Evolutionary conservation across 1,284 basidiomycete species (phyloP).

Genomic region (Anthracocystis panici-leucophaei): DNA sequence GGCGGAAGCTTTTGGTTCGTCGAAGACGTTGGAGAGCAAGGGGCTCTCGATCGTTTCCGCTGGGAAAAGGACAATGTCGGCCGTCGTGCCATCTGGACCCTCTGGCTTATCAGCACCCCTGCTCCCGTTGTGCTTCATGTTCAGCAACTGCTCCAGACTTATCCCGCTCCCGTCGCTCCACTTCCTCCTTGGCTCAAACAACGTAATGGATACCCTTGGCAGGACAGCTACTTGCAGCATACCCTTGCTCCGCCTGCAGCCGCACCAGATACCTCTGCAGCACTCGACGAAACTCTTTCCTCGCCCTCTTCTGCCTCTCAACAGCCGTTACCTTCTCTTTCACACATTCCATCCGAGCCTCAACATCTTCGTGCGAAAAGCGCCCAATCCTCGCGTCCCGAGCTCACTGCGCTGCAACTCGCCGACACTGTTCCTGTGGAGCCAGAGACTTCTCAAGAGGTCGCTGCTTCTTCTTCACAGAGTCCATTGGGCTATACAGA

Average conservation of each 20-base stretch:
- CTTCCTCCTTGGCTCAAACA: conserved; percentile 43
- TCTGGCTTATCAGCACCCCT: conserved; percentile 53
- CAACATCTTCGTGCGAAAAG: not conserved
- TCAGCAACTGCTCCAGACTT: conserved; percentile 34
- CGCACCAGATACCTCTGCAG: not conserved
- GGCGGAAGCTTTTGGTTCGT: conserved; percentile 60
- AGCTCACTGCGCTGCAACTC: too few species aligned
- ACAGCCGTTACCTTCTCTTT: conserved; percentile 11
- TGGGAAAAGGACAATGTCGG: conserved; percentile 37
- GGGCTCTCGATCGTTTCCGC: conserved; percentile 41
- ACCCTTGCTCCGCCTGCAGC: not conserved
- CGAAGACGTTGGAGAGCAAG: conserved; percentile 51
- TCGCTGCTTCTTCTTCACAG: not conserved
- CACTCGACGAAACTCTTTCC: not conserved
- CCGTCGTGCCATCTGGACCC: conserved; percentile 53
- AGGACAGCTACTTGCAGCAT: conserved; percentile 27
- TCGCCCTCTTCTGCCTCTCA: not conserved
- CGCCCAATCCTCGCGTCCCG: not conserved
- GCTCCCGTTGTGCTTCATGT: conserved; percentile 38
- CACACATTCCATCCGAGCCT: not conserved
- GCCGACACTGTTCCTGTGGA: not conserved
- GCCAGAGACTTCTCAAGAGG: not conserved
- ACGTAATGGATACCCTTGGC: conserved; percentile 38
- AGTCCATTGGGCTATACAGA: not conserved
- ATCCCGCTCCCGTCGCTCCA: conserved; percentile 20